Base-by-base conservation (phyloP, 2,329 filamentous ascomycete species). In the Fusarium tricinctum region DNA sequence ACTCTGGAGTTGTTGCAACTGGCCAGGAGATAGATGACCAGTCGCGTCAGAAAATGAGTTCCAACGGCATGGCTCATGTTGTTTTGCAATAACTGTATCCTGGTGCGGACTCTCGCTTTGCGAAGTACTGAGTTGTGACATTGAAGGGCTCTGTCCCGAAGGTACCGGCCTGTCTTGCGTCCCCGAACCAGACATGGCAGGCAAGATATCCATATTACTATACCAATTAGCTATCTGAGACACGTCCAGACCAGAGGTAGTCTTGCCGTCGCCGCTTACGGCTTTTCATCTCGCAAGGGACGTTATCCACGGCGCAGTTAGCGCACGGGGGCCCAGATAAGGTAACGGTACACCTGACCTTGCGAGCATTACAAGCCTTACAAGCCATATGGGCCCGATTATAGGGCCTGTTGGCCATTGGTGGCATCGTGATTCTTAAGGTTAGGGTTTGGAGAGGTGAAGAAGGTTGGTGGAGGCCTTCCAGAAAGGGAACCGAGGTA, bases 351-450 rank as follows among this genome's bases (percentile, higher is more conserved):
- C 50, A 53, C 13, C 40, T 53, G 7, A 53, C 50, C 7, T 53
- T 53, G 4, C 50, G 40, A 28, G 17, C 32, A n/a, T 28, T 35
- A 17, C 30, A 53, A 10, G 40, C 28, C 30, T 46, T 53, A 3
- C 50, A 53, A 20, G 40, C 50, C 22, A 46, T 6, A 22, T 53
- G 30, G 9, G 40, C 50, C 28, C 50, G 40, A 9, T 46, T 53
- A 6, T 35, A 13, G 13, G 30, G 6, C 10, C 14, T 46, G 20
- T 19, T 9, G 13, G 12, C 20, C 17, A 13, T 46, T 6, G 22
- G 5, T 13, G 20, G 40, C 40, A 53, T 46, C 13, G 10, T 7
- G 5, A 3, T 6, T 20, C 8, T 32, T 8, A 22, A 17, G 3
- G 15, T 43, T 23, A 23, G 15, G 26, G 12, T 43, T 30, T 32